Evolutionary conservation across 1,284 basidiomycete species (phyloP).

Genomic region (Trichosporon sp.): DNA sequence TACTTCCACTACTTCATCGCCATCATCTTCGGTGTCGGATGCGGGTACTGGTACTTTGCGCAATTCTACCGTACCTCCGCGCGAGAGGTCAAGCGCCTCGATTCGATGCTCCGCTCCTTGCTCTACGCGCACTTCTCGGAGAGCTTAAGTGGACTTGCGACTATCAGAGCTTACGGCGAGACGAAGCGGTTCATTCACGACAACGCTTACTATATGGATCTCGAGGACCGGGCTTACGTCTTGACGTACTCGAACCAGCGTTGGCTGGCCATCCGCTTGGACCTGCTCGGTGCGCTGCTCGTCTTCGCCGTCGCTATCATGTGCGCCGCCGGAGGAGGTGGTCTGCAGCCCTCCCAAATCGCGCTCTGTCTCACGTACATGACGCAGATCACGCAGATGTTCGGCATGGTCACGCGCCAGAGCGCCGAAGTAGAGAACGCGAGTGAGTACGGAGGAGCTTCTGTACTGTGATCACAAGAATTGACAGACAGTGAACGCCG

Average conservation of each 20-base stretch:
- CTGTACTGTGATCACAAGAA: not conserved
- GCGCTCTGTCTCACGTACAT: conserved; percentile 70
- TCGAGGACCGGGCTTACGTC: conserved; percentile 70
- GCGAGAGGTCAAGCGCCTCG: conserved; percentile 65
- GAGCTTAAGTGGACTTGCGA: conserved; percentile 71
- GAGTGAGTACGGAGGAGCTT: conserved; percentile 36
- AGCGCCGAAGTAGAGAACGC: conserved; percentile 67
- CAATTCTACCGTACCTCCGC: conserved; percentile 82
- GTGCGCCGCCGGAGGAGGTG: conserved; percentile 58
- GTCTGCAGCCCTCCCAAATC: conserved; percentile 68
- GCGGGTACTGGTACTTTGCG: conserved; percentile 46
- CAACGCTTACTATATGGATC: conserved; percentile 72
- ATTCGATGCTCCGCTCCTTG: conserved; percentile 67
- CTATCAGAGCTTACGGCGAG: conserved; percentile 72
- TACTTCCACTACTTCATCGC: conserved; percentile 70
- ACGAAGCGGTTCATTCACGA: conserved; percentile 66
- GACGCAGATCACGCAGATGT: conserved; percentile 62
- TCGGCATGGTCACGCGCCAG: conserved; percentile 61
- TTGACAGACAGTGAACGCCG: conserved; percentile 63
- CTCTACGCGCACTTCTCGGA: conserved; percentile 82
- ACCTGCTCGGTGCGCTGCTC: conserved; percentile 69
- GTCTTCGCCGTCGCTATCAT: conserved; percentile 65
- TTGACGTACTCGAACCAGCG: conserved; percentile 56
- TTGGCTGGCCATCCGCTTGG: conserved; percentile 79
- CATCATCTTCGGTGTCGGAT: conserved; percentile 40